Base-by-base conservation (phyloP, 495 filamentous ascomycete species). In the Poronia punctata region DNA sequence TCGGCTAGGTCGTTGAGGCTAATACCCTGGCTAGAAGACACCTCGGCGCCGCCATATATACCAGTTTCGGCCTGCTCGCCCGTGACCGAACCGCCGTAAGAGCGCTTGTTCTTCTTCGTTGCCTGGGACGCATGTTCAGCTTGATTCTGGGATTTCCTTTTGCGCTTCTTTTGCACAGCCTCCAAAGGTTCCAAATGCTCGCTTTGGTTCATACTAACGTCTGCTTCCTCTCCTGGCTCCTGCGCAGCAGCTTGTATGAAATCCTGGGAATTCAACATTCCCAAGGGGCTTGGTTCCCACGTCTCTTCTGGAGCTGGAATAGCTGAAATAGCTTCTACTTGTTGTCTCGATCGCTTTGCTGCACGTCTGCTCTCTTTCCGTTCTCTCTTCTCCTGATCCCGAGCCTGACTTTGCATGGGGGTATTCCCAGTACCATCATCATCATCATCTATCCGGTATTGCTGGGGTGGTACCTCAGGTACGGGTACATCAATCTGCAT, bases 71-170 rank as follows among this genome's bases (percentile, higher is more conserved):
- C 19, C 1, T 19, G n/a, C 24, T 24, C 29, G 5, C 33, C 23
- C 7, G 2, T 9, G 25, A 32, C 35, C 11, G 7, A n/a, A 3
- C 16, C 16, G 15, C 31, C 21, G 6, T 45, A 31, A 7, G 5
- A 25, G 7, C 21, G 38, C 28, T 59, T 59, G 8, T 20, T 39
- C 40, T 48, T 59, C 45, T 56, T 59, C 5, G 11, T 25, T 11
- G 23, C 22, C n/a, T 27, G 28, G 2, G 20, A 17, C 16, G 24
- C 12, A 12, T 35, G 22, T 15, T 40, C 37, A 14, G 26, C 4
- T n/a, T 29, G 29, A 14, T 5, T 16, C 10, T 32, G 43, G 20
- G 43, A 35, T 27, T 40, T 46, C n/a, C 43, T 28, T 19, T 40
- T 46, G 22, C 36, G 43, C 30, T 46, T 46, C 28, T 35, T 46